A percentile compares a stretch with the other conserved stretches of the same genome.
Evolutionary conservation across 2,329 filamentous ascomycete genomes (phyloP).

Genomic region (Talaromyces sp.): DNA sequence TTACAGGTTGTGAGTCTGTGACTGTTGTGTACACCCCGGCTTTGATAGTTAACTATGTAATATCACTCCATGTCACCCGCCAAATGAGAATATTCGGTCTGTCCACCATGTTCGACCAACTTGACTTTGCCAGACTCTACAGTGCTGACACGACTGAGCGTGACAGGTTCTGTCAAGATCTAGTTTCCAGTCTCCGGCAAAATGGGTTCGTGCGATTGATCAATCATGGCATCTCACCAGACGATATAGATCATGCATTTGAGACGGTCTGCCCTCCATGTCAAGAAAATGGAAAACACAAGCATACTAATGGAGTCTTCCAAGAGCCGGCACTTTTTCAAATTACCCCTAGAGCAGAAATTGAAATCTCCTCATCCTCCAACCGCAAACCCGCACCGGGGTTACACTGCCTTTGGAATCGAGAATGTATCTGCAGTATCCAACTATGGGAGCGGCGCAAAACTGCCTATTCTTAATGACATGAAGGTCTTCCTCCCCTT

Average conservation of each 20-base stretch:
- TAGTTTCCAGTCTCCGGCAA: constrained; percentile 6
- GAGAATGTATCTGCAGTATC: constrained; percentile 32
- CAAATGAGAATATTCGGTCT: not conserved
- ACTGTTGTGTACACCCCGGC: no score
- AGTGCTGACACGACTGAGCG: not conserved
- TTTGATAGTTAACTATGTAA: not conserved
- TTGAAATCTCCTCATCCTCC: constrained; percentile 32
- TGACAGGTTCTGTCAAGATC: constrained; percentile 2
- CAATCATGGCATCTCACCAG: constrained; percentile 17
- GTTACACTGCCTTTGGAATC: constrained; percentile 33
- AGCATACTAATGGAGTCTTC: not conserved
- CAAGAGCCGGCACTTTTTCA: constrained; percentile 28
- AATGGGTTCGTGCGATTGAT: constrained; percentile 19
- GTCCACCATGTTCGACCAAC: constrained; percentile 10
- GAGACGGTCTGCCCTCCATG: not conserved
- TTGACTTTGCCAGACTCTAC: not conserved
- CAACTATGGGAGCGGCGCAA: constrained; percentile 22
- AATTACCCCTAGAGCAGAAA: constrained; percentile 30
- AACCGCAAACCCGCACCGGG: constrained; percentile 32
- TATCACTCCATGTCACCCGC: not conserved
- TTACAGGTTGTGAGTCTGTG: not conserved
- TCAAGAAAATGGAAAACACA: not conserved
- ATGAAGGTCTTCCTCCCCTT: constrained; percentile 10
- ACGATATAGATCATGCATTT: constrained; percentile 16
- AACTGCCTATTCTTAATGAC: not conserved